Evolutionary conservation across 176 grass and related monocot genomes (phyloP), one percentile per base, ranked within the genome.

Genomic region (Bolboschoenus planiculmis): DNA sequence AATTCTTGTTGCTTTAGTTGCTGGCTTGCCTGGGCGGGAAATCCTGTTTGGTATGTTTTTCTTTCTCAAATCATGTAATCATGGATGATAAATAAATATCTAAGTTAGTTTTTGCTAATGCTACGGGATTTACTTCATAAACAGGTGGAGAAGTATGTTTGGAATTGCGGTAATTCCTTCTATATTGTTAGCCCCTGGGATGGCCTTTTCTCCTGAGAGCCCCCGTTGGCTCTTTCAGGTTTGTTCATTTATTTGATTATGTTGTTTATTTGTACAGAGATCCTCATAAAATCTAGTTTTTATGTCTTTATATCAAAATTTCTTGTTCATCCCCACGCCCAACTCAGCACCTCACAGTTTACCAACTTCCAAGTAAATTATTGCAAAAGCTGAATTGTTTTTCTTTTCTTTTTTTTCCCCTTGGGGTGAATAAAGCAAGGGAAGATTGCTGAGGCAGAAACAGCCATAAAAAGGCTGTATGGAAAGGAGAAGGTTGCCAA

Each of bases 211-310:
- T 79, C 96, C 96, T n/a, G 96, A 99, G 90, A 99, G 96, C 59
- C 96, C 96, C 77, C 92, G 92, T n/a, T 99, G 96, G 96, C 75
- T 99, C 77, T 95, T 91, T 90, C 96, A 99, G 96, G 96, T 99
- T 80, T 89, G 44, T 84, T 15, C 23, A 43, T 75, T 51, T 50
- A 51, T 76, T 33, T n/a, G n/a, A n/a, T n/a, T n/a, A n/a, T n/a
- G n/a, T n/a, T n/a, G n/a, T n/a, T n/a, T n/a, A n/a, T n/a, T n/a
- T n/a, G n/a, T n/a, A n/a, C n/a, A n/a, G n/a, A n/a, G n/a, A n/a
- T n/a, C n/a, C n/a, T n/a, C n/a, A n/a, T n/a, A n/a, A n/a, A n/a
- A n/a, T n/a, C n/a, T n/a, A n/a, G n/a, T n/a, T n/a, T n/a, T n/a
- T n/a, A n/a, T n/a, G n/a, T n/a, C n/a, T n/a, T n/a, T n/a, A n/a